Evolutionary conservation across 2,329 filamentous ascomycete genomes (phyloP).

Genomic region (Fusarium liriodendri): DNA sequence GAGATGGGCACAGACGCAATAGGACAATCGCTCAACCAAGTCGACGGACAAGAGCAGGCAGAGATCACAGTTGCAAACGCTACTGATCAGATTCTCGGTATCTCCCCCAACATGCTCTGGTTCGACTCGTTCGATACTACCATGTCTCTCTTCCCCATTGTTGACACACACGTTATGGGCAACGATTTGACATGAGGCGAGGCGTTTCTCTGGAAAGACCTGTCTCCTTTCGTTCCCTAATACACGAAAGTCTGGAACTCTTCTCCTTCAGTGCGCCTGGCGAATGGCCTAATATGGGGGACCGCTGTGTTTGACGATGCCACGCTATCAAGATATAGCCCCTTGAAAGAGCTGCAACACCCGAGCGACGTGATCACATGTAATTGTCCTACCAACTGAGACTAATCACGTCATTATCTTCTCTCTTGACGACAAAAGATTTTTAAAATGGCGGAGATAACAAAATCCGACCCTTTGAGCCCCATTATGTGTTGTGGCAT

Average conservation of each 20-base stretch:
- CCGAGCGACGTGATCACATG: neutral
- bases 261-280: neutral
- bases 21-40: neutral
- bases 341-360: neutral
- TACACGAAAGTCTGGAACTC: neutral
- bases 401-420: neutral
- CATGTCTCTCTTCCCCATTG: slow-evolving; percentile 41
- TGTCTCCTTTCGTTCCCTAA: neutral
- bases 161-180: slow-evolving; percentile 38
- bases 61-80: slow-evolving; percentile 16
- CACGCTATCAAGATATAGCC: neutral
- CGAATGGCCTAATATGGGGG: neutral
- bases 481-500: neutral
- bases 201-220: neutral
- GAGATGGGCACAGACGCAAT: neutral
- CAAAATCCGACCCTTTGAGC: neutral
- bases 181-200: neutral
- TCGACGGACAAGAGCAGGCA: slow-evolving; percentile 11
- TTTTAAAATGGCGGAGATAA: neutral
- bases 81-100: slow-evolving; percentile 36
- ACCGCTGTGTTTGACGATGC: neutral
- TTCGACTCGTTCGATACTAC: slow-evolving; percentile 43
- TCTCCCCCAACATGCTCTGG: slow-evolving; percentile 42
- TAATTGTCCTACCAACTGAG: neutral
- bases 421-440: neutral